Conservation (phyloP, 257 asterid genomes). For the Solanum rostratum region DNA sequence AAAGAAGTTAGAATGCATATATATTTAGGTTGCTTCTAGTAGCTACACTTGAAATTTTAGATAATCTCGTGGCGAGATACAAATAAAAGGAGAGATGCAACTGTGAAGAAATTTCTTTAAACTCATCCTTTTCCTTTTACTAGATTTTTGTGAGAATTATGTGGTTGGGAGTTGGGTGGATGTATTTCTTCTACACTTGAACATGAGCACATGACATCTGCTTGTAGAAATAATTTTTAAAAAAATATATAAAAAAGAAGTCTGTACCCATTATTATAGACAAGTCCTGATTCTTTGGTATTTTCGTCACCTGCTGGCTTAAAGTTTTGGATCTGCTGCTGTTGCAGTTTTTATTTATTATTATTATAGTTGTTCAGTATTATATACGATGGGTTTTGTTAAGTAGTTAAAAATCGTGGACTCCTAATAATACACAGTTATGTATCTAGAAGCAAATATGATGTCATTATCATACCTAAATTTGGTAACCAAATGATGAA, state of each 20-base stretch:
- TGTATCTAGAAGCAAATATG: not conserved
- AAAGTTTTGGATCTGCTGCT: not conserved
- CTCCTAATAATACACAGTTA: not conserved
- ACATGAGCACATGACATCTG: not conserved
- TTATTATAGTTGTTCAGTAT: not conserved
- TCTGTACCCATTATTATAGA: not conserved
- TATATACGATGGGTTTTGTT: not conserved
- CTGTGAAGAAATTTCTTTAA: not conserved
- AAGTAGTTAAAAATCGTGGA: not conserved
- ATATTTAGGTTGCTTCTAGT: not conserved
- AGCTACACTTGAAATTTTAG: not conserved
- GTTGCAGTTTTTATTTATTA: not conserved
- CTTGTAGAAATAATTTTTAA: not conserved
- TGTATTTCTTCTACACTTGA: not conserved
- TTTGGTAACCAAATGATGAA: constrained; percentile 60
- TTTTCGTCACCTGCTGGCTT: not conserved
- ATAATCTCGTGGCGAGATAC: not conserved
- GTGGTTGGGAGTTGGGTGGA: not conserved
- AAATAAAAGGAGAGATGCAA: not conserved
- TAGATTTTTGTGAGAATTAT: not conserved
- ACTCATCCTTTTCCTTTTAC: not conserved
- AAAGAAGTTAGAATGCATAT: not conserved
- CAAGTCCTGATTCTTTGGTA: not conserved
- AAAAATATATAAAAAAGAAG: not conserved
- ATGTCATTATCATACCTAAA: constrained; percentile 35